These are phyloP conservation scores for Penicillium chermesinum DNA, from an alignment of 495 filamentous ascomycete genomes.

Conservation along the genomic window DNA sequence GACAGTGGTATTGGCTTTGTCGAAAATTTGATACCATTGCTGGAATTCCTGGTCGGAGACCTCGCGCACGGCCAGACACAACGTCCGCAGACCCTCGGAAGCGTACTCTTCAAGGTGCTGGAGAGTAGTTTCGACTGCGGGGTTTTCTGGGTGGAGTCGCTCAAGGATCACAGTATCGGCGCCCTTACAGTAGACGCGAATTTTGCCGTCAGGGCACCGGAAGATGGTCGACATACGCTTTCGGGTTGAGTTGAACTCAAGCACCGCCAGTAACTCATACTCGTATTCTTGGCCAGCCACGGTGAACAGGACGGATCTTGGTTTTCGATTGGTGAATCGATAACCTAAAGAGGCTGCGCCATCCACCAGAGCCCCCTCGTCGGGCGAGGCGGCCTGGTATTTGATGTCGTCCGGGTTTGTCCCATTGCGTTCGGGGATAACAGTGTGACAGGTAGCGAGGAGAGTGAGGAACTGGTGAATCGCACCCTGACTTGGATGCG, in stretches of 20 bases:
- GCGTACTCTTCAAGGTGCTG: constrained; percentile 98
- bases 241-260: constrained; percentile 97
- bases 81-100: constrained; percentile 88
- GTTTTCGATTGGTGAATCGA: constrained; percentile 83
- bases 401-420: constrained; percentile 77
- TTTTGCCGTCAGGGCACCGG: constrained; percentile 92
- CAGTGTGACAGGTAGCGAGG: constrained; percentile 90
- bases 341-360: constrained; percentile 84
- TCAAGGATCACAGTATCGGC: constrained; percentile 97
- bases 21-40: constrained; percentile 82
- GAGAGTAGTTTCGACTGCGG: constrained; percentile 78
- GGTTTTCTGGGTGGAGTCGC: constrained; percentile 71
- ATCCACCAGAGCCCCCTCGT: constrained; percentile 94
- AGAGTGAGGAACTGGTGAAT: constrained; percentile 91
- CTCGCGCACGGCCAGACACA: constrained; percentile 94
- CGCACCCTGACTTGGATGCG: constrained; percentile 57
- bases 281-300: constrained; percentile 66
- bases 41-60: constrained; percentile 85
- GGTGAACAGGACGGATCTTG: constrained; percentile 74
- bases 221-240: constrained; percentile 98
- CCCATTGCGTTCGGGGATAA: constrained; percentile 84
- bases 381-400: constrained; percentile 96
- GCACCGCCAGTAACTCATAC: constrained; percentile 91
- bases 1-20: constrained; percentile 86
- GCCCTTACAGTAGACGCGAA: constrained; percentile 91